Evolutionary conservation across 2,329 filamentous ascomycete species (phyloP), one percentile per base, ranked within the genome.

Genomic region (Emergomyces pasteurianus): DNA sequence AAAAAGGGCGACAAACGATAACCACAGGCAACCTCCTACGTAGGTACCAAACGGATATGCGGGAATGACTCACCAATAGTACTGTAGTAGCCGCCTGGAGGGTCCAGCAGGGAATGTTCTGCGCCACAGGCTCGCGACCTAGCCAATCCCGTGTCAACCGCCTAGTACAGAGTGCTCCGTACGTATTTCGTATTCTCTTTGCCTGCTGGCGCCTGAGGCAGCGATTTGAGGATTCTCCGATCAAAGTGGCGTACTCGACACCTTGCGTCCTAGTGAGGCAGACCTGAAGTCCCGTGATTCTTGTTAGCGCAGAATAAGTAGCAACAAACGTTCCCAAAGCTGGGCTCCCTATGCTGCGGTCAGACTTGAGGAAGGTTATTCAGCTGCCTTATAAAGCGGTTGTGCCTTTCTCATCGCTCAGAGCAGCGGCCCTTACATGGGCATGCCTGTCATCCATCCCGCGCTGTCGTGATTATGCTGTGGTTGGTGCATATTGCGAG

Each of bases 361-460:
- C 5, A 46, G 54, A 57, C 40, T 43, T 16, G 54, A 57, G 31
- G 54, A 38, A 57, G 54, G 54, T 57, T 57, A 21, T 57, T 31
- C 36, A 21, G 54, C 54, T 43, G 54, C 54, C 54, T 57, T 57
- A 57, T 57, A 57, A 57, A 57, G 38, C 54, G 28, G 1, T 42
- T 26, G 18, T 16, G 23, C 40, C 23, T 16, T 23, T 46, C 6
- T 40, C 46, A 16, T 31, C 36, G 18, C 21, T 40, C 53, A 36
- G 50, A 28, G 18, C 18, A 53, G 14, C 26, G n/a, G n/a, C 50
- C 16, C 8, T 16, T 57, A 26, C 54, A 38, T 31, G 40, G 54
- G 7, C 46, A 16, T 40, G 43, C 54, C 9, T 46, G 38, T 57
- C 40, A 26, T 56, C 50, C 50, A 53, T 56, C 43, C 54, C 54